A percentile compares a stretch with the other conserved stretches of the same genome.
phyloP scores from a whole-genome alignment of 2,329 filamentous ascomycete species.

The Penicillium sp. region DNA sequence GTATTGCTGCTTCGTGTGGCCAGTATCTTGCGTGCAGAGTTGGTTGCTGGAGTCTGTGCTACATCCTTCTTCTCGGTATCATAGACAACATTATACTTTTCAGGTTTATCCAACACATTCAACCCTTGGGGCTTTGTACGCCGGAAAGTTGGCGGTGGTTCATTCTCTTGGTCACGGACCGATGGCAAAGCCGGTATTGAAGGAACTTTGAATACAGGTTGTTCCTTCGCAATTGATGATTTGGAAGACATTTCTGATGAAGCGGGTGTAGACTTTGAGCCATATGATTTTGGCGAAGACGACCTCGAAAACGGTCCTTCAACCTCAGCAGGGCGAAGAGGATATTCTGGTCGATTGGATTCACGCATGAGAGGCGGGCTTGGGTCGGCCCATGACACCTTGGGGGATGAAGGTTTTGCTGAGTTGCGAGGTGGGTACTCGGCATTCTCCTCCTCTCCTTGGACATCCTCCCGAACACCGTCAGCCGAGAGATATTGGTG shows the following conservation, averaged over 20 bases:
- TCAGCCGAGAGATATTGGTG: conserved; percentile 29
- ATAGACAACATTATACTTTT: conserved; percentile 54
- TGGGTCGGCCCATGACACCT: conserved; percentile 39
- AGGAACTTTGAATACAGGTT: conserved; percentile 59
- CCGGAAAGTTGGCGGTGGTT: conserved; percentile 68
- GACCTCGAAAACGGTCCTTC: conserved; percentile 35
- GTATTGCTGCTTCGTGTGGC: conserved; percentile 63
- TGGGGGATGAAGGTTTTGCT: conserved; percentile 33
- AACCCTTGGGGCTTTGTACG: conserved; percentile 57
- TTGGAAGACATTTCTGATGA: conserved; percentile 42
- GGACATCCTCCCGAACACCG: conserved; percentile 27
- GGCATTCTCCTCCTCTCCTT: conserved; percentile 29
- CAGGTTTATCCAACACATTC: conserved; percentile 56
- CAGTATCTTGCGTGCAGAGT: conserved; percentile 48
- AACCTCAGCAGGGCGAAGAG: conserved; percentile 17
- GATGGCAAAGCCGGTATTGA: conserved; percentile 59
- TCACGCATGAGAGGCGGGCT: conserved; percentile 27
- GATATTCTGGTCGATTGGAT: conserved; percentile 24
- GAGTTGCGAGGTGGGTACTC: conserved; percentile 26
- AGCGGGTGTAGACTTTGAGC: conserved; percentile 43
- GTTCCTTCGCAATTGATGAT: conserved; percentile 43
- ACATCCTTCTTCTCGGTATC: conserved; percentile 44
- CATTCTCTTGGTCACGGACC: conserved; percentile 79
- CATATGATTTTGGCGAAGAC: conserved; percentile 36
- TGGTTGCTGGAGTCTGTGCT: conserved; percentile 46